These are phyloP conservation scores for Oryza nivara DNA, from an alignment of 176 grass and related monocot genomes.

Conservation along the genomic window DNA sequence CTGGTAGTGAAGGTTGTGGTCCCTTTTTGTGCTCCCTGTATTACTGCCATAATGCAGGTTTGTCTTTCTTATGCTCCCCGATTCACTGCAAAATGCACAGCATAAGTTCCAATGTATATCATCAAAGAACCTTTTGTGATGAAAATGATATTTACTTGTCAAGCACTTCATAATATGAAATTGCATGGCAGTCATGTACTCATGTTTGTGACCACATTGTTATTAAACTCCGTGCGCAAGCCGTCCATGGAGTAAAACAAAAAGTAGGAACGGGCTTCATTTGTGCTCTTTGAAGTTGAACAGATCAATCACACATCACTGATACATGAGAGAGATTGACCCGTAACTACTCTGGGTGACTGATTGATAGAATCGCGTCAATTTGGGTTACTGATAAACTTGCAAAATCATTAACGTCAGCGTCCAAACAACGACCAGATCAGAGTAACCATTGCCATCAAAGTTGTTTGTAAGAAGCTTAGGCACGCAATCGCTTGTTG, in stretches of 20 bases:
- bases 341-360: constrained; percentile 55
- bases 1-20: constrained; percentile 30
- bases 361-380: constrained; percentile 46
- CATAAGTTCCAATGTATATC: constrained; percentile 43
- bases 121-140: constrained; percentile 49
- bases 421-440: constrained; percentile 53
- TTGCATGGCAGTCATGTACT: constrained; percentile 34
- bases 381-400: constrained; percentile 46
- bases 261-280: constrained; percentile 43
- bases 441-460: constrained; percentile 55
- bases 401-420: constrained; percentile 51
- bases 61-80: not conserved
- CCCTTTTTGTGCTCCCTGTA: constrained; percentile 27
- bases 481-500: constrained; percentile 51
- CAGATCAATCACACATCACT: constrained; percentile 46
- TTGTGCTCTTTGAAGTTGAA: constrained; percentile 54
- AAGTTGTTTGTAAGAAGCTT: constrained; percentile 84
- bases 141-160: constrained; percentile 56
- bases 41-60: constrained; percentile 36
- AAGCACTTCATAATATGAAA: constrained; percentile 68
- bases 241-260: constrained; percentile 31
- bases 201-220: constrained; percentile 40
- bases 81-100: not conserved
- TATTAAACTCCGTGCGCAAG: constrained; percentile 44
- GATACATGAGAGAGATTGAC: constrained; percentile 52